Base-by-base conservation (phyloP, 805 yeast species). In the Starmerella cellae region DNA sequence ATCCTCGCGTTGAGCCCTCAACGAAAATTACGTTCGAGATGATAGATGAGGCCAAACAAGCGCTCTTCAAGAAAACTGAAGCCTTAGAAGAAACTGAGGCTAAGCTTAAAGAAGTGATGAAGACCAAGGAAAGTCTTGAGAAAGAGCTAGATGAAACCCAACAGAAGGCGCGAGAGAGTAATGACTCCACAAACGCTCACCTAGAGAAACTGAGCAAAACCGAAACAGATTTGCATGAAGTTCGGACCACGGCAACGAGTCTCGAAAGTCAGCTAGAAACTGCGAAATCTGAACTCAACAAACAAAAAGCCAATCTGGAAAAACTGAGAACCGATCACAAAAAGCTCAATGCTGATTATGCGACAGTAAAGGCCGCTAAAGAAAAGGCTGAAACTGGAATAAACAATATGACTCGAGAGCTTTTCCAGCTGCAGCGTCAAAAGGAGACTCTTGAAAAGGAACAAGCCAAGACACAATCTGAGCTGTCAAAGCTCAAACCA, bases 331-430 rank as follows among this genome's bases (percentile, higher is more conserved):
- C 9, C 17, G 32, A 33, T 18, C 19, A 30, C 26, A 11, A 20
- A 2, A 41, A 43, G 19, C 34, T 22, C 11, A 9, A n/a, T 3
- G 26, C 23, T 4, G 50, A 66, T 45, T 51, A 69, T 14, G 55
- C 55, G 3, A 45, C 55, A 2, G 42, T 63, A 6, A 67, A 62
- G 35, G 59, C 57, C 8, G 71, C 69, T 11, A 79, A 75, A 51
- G 67, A 67, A 21, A 77, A 72, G 49, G 81, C 88, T 1, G 95
- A 87, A 54, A 78, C 75, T 45, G 96, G 94, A 3, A 78, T 87
- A 39, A 85, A 85, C 56, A 85, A 84, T 52, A 82, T 87, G 94
- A 80, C 79, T 42, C 66, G 88, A 31, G 97, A 87, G 49, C 63
- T 87, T 24, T 73, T 83, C 59, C 71, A 71, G 37, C 63, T 84